These are phyloP conservation scores for Teratosphaeria epicoccoides DNA, from an alignment of 2,329 filamentous ascomycete species.

Conservation along the genomic window DNA sequence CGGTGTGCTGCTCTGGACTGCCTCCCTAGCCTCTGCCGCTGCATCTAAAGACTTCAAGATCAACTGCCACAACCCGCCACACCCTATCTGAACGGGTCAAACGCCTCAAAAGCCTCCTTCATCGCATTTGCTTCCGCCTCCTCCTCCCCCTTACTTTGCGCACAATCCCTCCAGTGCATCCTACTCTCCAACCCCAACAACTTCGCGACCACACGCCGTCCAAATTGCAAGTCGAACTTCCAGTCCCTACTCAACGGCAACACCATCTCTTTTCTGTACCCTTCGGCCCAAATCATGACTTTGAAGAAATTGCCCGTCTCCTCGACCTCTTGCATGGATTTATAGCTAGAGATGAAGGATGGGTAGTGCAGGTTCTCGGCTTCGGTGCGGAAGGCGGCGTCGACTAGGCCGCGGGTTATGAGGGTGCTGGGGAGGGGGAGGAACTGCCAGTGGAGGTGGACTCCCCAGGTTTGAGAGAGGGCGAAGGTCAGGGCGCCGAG, in stretches of 20 bases:
- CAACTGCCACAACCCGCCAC: too few species aligned
- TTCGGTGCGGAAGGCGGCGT: slow-evolving; percentile 80
- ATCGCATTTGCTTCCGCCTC: slow-evolving; percentile 66
- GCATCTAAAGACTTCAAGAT: too few species aligned
- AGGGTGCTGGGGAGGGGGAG: slow-evolving; percentile 62
- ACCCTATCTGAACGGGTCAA: slow-evolving; percentile 46
- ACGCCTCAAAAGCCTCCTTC: slow-evolving; percentile 69
- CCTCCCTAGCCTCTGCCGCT: too few species aligned
- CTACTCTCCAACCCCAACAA: slow-evolving; percentile 68
- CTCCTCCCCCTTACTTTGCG: slow-evolving; percentile 69
- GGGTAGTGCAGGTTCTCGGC: slow-evolving; percentile 63
- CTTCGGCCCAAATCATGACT: slow-evolving; percentile 30
- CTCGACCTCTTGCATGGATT: slow-evolving; percentile 15
- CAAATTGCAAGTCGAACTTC: slow-evolving; percentile 85
- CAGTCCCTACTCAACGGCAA: slow-evolving; percentile 66
- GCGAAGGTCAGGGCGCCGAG: slow-evolving; percentile 87
- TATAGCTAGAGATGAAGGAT: slow-evolving; percentile 32
- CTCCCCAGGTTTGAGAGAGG: slow-evolving; percentile 67
- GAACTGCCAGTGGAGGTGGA: slow-evolving; percentile 92
- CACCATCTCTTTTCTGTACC: slow-evolving; percentile 50
- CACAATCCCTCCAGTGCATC: slow-evolving; percentile 76
- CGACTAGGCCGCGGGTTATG: slow-evolving; percentile 63
- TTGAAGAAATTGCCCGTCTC: slow-evolving; percentile 24
- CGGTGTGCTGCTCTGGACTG: too few species aligned
- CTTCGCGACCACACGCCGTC: slow-evolving; percentile 77